Conservation (phyloP, 371 early-diverging fungal species). For the Mortierella sp. region DNA sequence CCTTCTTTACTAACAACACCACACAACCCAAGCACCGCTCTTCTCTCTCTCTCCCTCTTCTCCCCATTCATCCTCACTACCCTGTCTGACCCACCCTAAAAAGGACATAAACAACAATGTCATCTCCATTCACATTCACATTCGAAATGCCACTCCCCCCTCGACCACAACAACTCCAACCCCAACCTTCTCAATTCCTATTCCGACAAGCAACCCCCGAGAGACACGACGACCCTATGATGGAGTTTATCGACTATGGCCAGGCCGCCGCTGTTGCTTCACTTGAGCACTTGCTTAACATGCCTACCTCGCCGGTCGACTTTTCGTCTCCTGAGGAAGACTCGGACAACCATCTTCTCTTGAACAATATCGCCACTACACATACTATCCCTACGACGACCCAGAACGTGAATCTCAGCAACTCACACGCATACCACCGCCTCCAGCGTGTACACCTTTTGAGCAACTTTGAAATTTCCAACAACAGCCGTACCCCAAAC, state of each 20-base stretch:
- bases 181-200: neutral
- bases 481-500: neutral
- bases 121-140: neutral
- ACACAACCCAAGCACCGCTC: neutral
- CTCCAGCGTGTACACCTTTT: neutral
- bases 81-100: neutral
- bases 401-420: neutral
- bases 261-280: neutral
- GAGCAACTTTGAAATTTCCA: neutral
- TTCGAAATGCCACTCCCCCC: neutral
- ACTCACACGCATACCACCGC: neutral
- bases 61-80: neutral
- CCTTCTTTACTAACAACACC: neutral
- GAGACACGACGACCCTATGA: neutral
- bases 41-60: neutral
- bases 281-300: neutral
- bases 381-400: neutral
- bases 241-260: neutral
- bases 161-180: neutral
- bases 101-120: neutral
- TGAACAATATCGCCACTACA: neutral
- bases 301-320: neutral
- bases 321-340: neutral
- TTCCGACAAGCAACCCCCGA: neutral
- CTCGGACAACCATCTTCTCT: neutral